Evolutionary conservation across 2,329 filamentous ascomycete species (phyloP), one percentile per base, ranked within the genome.

Genomic region (Penicillium sclerotiorum): DNA sequence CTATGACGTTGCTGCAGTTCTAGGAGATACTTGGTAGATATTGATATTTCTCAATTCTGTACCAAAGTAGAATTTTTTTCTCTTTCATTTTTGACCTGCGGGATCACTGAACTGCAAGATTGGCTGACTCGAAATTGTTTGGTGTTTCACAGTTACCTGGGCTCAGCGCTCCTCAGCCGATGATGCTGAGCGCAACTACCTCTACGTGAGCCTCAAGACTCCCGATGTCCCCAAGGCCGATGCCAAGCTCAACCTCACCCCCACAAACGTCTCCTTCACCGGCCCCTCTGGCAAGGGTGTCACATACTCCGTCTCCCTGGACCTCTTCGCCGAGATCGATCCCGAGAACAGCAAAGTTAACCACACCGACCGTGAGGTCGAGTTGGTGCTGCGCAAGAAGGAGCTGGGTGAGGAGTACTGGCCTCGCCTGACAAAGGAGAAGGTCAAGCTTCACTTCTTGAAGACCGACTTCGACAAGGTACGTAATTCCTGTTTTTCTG

Each of bases 391-490:
- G 73, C 85, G 90, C 76, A 99, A 99, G 89, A 96, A 96, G 86
- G 91, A 95, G 69, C 82, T 94, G 59, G 89, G 91, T 76, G 85
- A 90, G 68, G 90, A 94, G 76, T 97, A 87, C 84, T 99, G 94
- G 94, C 92, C 92, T 57, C 86, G 94, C 58, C 82, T 99, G 67
- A 82, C 96, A 71, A 96, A 96, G 86, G 89, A 93, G 53, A 74
- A 79, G 61, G 87, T 90, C 82, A 96, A 90, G 80, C 78, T 89
- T 47, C 94, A 97, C 78, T 99, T 91, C 84, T 77, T 99, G 68
- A 96, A 96, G 87, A 97, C 94, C 59, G 88, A 99, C 78, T 99
- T 99, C 66, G 92, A 96, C 80, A 96, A 96, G 88, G 85, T 87
- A 71, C 53, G 80, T 37, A 28, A 18, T 8, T 30, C 43, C 8